Base-by-base conservation (phyloP, 805 yeast species). In the Cyberlindnera japonica region DNA sequence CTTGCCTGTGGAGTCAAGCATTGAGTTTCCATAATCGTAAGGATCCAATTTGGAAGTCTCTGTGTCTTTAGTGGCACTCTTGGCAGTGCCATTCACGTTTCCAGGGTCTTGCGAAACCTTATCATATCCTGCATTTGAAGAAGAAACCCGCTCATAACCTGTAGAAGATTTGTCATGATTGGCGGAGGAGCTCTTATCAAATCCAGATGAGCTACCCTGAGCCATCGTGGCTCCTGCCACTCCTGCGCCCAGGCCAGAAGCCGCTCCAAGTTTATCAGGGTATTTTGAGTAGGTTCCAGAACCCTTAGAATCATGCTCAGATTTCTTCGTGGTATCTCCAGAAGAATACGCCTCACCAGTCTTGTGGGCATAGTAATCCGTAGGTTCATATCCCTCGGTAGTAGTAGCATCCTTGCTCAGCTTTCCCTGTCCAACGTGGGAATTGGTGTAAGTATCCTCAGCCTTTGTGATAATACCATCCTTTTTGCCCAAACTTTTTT, bases 381-480 rank as follows among this genome's bases (percentile, higher is more conserved):
- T 51, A 29, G 55, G 49, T 21, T 43, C 50, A 32, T 49, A 53
- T 9, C 51, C 53, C 3, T 36, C 8, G 12, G 55, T 50, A 20
- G 27, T 37, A 3, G 55, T 50, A 39, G 48, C 29, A 23, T 53
- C 57, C 30, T 37, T 43, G 24, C 29, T 43, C 15, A 29, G 30
- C 27, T 40, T 40, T 7, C 33, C 38, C n/a, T 35, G 14, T 8
- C 38, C 37, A 9, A 41, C 35, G 20, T 35, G 27, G 13, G 43
- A 24, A 25, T 28, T 38, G 23, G 34, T 41, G 34, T 53, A 51
- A n/a, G 55, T 49, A 20, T 51, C 51, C 14, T 45, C 45, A 12
- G 40, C 52, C 24, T 42, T 18, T 5, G 47, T 33, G n/a, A 50
- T 53, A 24, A 53, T 39, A 21, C 48, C 55, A 11, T 33, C 33